Evolutionary conservation across 2,329 filamentous ascomycete species (phyloP), one percentile per base, ranked within the genome.

Genomic region (Cladosporium sp.): DNA sequence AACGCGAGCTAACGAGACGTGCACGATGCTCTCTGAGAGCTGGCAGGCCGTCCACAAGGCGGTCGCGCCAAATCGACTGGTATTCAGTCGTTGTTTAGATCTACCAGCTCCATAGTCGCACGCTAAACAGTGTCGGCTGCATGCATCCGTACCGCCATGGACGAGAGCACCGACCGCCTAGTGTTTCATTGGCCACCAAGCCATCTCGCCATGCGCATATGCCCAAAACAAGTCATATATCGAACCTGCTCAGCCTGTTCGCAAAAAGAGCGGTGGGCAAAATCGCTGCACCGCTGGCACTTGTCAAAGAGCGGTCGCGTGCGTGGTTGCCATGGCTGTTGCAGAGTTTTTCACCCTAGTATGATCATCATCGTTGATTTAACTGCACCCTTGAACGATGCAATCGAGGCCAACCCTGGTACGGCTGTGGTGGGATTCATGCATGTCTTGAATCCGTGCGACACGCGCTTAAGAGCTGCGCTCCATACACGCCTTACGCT

Each of bases 191-290:
- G 52, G 52, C 52, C 40, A 45, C 52, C 19, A 30, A 17, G 9
- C 25, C 19, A 55, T 55, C 52, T 47, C 19, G 30, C 38, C 52
- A 55, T 55, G 52, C 52, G 52, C 40, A 42, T 22, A 43, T 55
- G 40, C 52, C 52, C 52, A 45, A 55, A 55, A 47, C 52, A 55
- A 42, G 52, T 55, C 52, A 55, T 55, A 55, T 55, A 40, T 22
- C 34, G 28, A 42, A 45, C 7, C 2, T 20, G 17, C 52, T 55
- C 52, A 30, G 28, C 39, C 52, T 55, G 40, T 55, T 36, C 30
- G 12, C 15, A 30, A 9, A 55, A 55, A 28, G 22, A 25, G 52
- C 52, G 52, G 52, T 55, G 52, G 52, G 25, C 39, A 55, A 37
- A 36, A 25, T 37, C 40, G 19, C 43, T 45, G 52, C 52, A 45